A percentile compares a stretch with the other conserved stretches of the same genome.
These are phyloP conservation scores for Botrytis porri DNA, from an alignment of 2,329 filamentous ascomycete genomes.

Conservation along the genomic window DNA sequence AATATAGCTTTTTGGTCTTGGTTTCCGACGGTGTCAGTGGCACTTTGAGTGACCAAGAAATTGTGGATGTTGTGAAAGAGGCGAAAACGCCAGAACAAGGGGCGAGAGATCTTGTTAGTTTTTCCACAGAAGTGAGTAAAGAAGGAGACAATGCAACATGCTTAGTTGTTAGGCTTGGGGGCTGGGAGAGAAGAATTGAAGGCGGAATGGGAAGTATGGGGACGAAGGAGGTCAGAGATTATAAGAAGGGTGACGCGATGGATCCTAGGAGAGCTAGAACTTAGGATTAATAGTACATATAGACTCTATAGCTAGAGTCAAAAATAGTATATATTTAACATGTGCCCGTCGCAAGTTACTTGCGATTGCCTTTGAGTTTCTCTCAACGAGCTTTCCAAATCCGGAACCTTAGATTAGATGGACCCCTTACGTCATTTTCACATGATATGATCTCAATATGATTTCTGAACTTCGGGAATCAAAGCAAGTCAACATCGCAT, in stretches of 20 bases:
- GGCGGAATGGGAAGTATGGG: slow-evolving; percentile 85
- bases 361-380: background rate
- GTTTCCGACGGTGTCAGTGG: slow-evolving; percentile 87
- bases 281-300: slow-evolving; percentile 19
- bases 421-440: slow-evolving; percentile 16
- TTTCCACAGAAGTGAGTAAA: slow-evolving; percentile 73
- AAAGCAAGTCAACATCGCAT: background rate
- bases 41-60: slow-evolving; percentile 85
- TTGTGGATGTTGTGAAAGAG: slow-evolving; percentile 94
- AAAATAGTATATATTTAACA: background rate
- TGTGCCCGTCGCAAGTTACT: background rate
- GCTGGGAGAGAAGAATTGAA: slow-evolving; percentile 71
- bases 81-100: slow-evolving; percentile 86
- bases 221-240: slow-evolving; percentile 88
- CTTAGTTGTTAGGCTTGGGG: slow-evolving; percentile 63
- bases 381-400: background rate
- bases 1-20: slow-evolving; percentile 87
- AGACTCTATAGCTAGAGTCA: background rate
- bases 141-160: slow-evolving; percentile 67
- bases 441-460: background rate
- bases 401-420: background rate
- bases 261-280: slow-evolving; percentile 68
- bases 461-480: background rate
- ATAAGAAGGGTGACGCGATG: slow-evolving; percentile 72
- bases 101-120: slow-evolving; percentile 73